Base-by-base conservation (phyloP, 2,329 filamentous ascomycete species). In the Claviceps spartinae region DNA sequence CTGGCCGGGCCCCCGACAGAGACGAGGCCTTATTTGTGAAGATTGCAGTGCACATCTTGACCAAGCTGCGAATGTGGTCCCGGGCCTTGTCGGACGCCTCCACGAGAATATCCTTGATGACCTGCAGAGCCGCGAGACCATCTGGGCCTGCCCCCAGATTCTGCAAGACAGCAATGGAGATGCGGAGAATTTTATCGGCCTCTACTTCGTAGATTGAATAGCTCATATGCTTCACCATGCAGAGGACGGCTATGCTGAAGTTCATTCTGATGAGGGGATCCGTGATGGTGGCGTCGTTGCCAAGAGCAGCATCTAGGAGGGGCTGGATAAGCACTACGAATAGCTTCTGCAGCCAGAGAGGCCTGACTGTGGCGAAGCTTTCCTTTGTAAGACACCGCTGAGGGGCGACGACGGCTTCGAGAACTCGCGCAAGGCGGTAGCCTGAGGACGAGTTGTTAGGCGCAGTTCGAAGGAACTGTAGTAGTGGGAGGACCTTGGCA, bases 151-250 rank as follows among this genome's bases (percentile, higher is more conserved):
- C 55, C 4, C 67, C 65, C 8, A 71, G 64, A 18, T 65, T 73
- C 51, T 69, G 68, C 5, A 77, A 64, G 0, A 71, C 68, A 0
- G 69, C 69, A 36, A 81, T 72, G 5, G 74, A 68, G 16, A 79
- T 65, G 8, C 74, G 71, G 3, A 78, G 63, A 5, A 81, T 66
- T 36, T 64, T 61, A 4, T 67, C 67, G 1, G 70, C 63, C 48
- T 81, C 77, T 16, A 73, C 70, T 44, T 77, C 70, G 60, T 78
- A 81, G 18, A 78, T 69, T 2, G 68, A 60, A 50, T 73, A 77
- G 18, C 63, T 64, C 53, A 79, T 69, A 59, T 78, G 70, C 54
- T 69, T 72, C 7, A 78, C 64, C 47, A 77, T 67, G 0, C 72
- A 65, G 5, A 82, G 66, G 5, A 74, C 67, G 2, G 69, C 72